Evolutionary conservation across 192 early-diverging fungal genomes (phyloP), one percentile per base, ranked within the genome.

Genomic region (Podila epigama): DNA sequence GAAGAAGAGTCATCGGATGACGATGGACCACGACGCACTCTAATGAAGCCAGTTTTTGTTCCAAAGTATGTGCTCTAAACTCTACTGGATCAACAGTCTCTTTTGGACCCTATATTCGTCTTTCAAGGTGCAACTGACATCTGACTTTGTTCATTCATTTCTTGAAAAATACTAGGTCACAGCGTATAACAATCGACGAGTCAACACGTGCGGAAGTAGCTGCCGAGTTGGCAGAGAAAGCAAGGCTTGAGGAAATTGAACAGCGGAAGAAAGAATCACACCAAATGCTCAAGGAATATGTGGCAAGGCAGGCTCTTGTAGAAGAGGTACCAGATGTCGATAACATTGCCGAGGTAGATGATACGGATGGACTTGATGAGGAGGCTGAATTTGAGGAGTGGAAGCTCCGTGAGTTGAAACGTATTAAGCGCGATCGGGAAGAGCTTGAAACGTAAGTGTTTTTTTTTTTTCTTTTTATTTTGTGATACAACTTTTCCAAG

Each of bases 1-100:
- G 92, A 94, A 66, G 95, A 95, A 51, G 83, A 85, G 35, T 81
- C 87, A 20, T 80, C 88, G 13, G 67, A 62, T 15, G 69, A 75
- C 81, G 6, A 84, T 66, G 28, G 60, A 28, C 60, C 73, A 5
- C 51, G 73, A 20, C 60, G 73, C 16, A 81, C 83, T 15, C 69
- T 97, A 66, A 72, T 95, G 12, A 97, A 97, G 69, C 97, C 97
- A 4, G 86, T 97, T 22, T 99, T 98, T 85, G 89, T 97, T 44
- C 90, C 94, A 68, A 98, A 94, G 91, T 92, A 90, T 37, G 83
- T 70, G 16, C 6, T 15, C 50, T 59, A 71, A 6, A 51, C n/a
- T n/a, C n/a, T n/a, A n/a, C n/a, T n/a, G n/a, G n/a, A n/a, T n/a
- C 51, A 66, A 20, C 60, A 66, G 12, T 80, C 83, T 15, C 69